Base-by-base conservation (phyloP, 108 stramenopile genomes). In the Pseudonitzschia pungens region DNA sequence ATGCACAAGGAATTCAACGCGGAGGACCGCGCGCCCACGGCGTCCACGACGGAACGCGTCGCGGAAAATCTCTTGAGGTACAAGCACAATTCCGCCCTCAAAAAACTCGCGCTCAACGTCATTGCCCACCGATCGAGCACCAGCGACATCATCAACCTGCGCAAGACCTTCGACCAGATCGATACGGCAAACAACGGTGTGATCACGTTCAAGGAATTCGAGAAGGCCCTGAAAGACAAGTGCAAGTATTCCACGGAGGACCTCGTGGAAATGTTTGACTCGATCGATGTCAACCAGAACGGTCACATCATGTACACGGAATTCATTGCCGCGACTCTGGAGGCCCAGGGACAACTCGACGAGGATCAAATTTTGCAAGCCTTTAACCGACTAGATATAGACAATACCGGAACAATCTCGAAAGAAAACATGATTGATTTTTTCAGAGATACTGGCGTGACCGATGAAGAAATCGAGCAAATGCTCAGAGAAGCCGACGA, bases 331-430 rank as follows among this genome's bases (percentile, higher is more conserved):
- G 83, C 83, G 0, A 72, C 72, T 10, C 53, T 84, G 1, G 83
- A 79, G 48, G 76, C 78, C 20, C 83, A 80, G 32, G 78, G 84
- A 0, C 69, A 68, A 27, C 72, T 89, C 59, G 84, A 76, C 26
- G 87, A 89, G 77, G 86, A 87, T 44, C 82, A 84, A 4, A 74
- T 92, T 50, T 83, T 81, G 0, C 86, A 87, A 66, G 88, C 92
- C 2, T 96, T 96, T 74, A 89, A 93, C 59, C 84, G 90, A 42
- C 71, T 96, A 55, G 95, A 96, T 75, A 70, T 69, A 33, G 92
- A 96, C 72, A 81, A 86, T 51, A 80, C 77, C 32, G 92, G 92
- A 20, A 88, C 56, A 70, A 96, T 96, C 43, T 85, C 83, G 33
- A 69, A 65, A 20, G 44, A 80, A 64, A 86, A 91, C 55, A 72